Conservation (phyloP, 2,329 filamentous ascomycete species). For the Sclerotiophoma versabilis region DNA sequence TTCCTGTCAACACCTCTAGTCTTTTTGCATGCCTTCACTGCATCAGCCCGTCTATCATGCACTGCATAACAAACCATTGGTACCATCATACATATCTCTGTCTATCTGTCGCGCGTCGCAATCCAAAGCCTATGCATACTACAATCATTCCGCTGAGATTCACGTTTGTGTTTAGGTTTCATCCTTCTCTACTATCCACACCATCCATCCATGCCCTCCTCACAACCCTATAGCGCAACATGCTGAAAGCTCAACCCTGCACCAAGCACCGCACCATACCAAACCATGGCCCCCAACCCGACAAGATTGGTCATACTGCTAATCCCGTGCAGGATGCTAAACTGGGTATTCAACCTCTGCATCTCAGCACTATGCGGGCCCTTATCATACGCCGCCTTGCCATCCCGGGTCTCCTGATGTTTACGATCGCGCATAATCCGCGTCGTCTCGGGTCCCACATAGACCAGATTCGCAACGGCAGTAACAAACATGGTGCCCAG, state of each 20-base stretch:
- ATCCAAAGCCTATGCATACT: too few species aligned
- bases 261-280: slow-evolving; percentile 79
- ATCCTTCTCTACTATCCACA: too few species aligned
- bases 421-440: slow-evolving; percentile 77
- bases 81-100: too few species aligned
- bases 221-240: slow-evolving; percentile 1
- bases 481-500: slow-evolving; percentile 74
- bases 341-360: slow-evolving; percentile 62
- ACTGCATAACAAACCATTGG: too few species aligned
- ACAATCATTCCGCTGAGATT: too few species aligned
- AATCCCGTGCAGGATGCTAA: slow-evolving; percentile 79
- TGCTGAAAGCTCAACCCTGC: slow-evolving; percentile 9
- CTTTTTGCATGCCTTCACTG: too few species aligned
- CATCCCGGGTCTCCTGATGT: slow-evolving; percentile 85
- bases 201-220: too few species aligned
- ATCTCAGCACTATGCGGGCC: slow-evolving; percentile 86
- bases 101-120: too few species aligned
- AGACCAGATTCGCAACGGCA: slow-evolving; percentile 72
- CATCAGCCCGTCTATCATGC: too few species aligned
- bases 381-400: slow-evolving; percentile 83
- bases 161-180: too few species aligned
- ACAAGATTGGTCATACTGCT: slow-evolving; percentile 81
- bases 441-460: slow-evolving; percentile 78
- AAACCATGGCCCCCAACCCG: slow-evolving; percentile 72
- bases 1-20: too few species aligned